These are phyloP conservation scores for Rhodotorula babjevae DNA, from an alignment of 768 basidiomycete genomes.

Conservation along the genomic window DNA sequence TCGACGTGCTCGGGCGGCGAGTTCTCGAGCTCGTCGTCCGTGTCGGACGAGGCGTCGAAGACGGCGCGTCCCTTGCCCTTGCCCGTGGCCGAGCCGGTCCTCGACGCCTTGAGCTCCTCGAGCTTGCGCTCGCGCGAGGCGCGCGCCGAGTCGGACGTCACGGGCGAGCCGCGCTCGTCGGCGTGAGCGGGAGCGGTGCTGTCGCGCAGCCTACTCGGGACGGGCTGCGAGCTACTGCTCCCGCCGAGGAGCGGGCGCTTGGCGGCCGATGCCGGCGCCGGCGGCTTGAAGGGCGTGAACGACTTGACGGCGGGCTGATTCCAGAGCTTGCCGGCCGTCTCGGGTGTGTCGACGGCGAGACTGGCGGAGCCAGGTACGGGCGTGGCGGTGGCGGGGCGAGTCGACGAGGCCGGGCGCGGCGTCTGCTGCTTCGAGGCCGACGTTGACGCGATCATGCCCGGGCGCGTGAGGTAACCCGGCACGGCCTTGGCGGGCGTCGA, in stretches of 20 bases:
- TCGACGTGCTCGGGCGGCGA: not conserved
- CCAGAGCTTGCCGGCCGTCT: not conserved
- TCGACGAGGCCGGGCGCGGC: not conserved
- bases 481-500: not conserved
- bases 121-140: not conserved
- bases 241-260: not conserved
- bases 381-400: not conserved
- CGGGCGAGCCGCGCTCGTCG: not conserved
- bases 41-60: not conserved
- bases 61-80: not conserved
- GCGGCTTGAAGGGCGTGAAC: not conserved
- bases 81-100: not conserved
- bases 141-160: not conserved
- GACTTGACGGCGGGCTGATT: not conserved
- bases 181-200: too few relatives aligned
- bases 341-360: not conserved
- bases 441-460: not conserved
- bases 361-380: too few relatives aligned
- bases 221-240: not conserved
- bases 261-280: too few relatives aligned
- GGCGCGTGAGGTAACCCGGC: not conserved
- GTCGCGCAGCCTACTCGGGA: not conserved
- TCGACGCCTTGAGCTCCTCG: not conserved
- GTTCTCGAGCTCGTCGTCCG: conserved; percentile 1
- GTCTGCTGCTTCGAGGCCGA: not conserved